Conservation (phyloP, 2,329 filamentous ascomycete genomes). For the Monosporascus sp. region DNA sequence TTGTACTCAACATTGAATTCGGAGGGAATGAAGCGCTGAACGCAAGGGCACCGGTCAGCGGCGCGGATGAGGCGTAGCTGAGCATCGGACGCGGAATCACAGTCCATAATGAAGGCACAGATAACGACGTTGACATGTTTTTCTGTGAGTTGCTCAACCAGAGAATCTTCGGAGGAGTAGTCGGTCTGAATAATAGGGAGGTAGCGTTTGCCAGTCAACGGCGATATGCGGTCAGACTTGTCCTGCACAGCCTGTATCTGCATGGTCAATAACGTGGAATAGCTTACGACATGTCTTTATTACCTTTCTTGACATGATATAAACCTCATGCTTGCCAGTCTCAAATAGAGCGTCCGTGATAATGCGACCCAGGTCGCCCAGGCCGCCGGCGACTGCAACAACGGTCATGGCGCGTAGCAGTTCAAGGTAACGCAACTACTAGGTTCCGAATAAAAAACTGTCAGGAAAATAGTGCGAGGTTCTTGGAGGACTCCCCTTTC, state of each 20-base stretch:
- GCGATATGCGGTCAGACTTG: conserved; percentile 11
- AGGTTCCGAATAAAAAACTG: conserved; percentile 1
- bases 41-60: conserved; percentile 20
- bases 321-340: conserved; percentile 21
- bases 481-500: background rate
- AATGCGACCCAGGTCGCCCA: conserved; percentile 18
- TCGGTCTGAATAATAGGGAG: conserved; percentile 20
- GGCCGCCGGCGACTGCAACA: conserved; percentile 21
- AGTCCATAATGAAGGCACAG: conserved; percentile 27
- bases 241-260: conserved; percentile 6
- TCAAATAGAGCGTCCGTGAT: conserved; percentile 19
- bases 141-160: conserved; percentile 14
- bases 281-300: background rate
- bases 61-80: conserved; percentile 29
- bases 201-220: conserved; percentile 15
- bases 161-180: conserved; percentile 18
- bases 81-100: conserved; percentile 21
- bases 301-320: conserved; percentile 23
- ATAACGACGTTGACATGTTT: conserved; percentile 25
- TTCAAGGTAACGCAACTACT: background rate
- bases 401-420: conserved; percentile 17
- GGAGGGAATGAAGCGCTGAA: conserved; percentile 31
- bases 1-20: conserved; percentile 34
- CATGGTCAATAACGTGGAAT: conserved; percentile 1
- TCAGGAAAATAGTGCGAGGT: conserved; percentile 1